Evolutionary conservation across 1,139 yeast species (phyloP).

Genomic region (Nematodospora anomalae): DNA sequence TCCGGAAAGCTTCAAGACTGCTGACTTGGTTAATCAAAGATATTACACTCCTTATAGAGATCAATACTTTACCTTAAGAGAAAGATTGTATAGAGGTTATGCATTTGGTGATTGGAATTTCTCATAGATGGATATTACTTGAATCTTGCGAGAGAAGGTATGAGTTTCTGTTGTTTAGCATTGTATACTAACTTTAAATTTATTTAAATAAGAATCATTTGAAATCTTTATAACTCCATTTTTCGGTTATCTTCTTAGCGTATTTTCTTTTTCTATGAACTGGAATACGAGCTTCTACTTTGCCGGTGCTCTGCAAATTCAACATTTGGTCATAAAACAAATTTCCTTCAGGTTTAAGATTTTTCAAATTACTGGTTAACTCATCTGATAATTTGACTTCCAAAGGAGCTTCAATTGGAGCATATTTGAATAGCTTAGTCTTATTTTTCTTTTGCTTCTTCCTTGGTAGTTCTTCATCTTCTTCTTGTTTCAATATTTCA

Average conservation of each 20-base stretch:
- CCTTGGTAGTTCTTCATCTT: conserved; percentile 16
- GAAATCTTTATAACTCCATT: conserved; percentile 90
- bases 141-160: conserved; percentile 1
- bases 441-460: conserved; percentile 19
- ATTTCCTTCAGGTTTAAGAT: conserved; percentile 89
- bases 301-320: conserved; percentile 79
- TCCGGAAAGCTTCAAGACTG: conserved; percentile 62
- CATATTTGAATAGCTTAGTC: conserved; percentile 52
- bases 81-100: conserved; percentile 51
- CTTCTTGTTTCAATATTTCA: conserved; percentile 44
- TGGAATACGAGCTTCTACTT: conserved; percentile 80
- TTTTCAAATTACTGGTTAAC: conserved; percentile 78
- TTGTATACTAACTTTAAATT: conserved; percentile 4
- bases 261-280: conserved; percentile 65
- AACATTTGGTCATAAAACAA: conserved; percentile 79
- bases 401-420: conserved; percentile 60
- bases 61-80: conserved; percentile 50
- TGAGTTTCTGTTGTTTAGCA: conserved; percentile 1
- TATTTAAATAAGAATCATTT: conserved; percentile 38
- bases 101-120: conserved; percentile 51
- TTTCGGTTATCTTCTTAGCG: conserved; percentile 76
- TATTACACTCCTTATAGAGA: conserved; percentile 52
- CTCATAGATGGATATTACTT: conserved; percentile 21
- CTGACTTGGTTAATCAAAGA: conserved; percentile 35
- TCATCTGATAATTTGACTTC: conserved; percentile 92